Evolutionary conservation across 768 basidiomycete genomes (phyloP).

Genomic region (Neoboletus brunneissimus): DNA sequence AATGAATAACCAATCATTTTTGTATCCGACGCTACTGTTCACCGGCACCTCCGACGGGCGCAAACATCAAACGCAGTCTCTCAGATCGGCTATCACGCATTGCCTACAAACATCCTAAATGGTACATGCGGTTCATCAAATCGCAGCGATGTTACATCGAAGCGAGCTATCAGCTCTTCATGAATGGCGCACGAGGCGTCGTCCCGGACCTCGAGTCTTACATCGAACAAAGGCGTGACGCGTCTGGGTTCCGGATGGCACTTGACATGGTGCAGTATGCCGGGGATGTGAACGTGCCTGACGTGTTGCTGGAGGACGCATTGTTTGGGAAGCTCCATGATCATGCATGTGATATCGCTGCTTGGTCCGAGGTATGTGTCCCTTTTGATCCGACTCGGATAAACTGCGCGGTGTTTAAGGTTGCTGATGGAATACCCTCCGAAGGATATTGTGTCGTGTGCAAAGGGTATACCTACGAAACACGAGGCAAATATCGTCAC

Average conservation of each 20-base stretch:
- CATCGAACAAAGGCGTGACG: conserved; percentile 43
- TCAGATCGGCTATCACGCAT: conserved; percentile 37
- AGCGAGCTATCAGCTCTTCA: conserved; percentile 33
- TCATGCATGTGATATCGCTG: conserved; percentile 48
- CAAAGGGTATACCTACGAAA: conserved; percentile 40
- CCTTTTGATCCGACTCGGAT: neutral
- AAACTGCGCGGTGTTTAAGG: no score
- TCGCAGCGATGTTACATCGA: conserved; percentile 34
- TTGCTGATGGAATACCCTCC: neutral
- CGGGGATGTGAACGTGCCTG: conserved; percentile 42
- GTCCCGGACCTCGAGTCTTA: conserved; percentile 46
- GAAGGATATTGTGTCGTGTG: conserved; percentile 60
- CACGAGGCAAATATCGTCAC: conserved; percentile 47
- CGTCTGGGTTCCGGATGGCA: conserved; percentile 47
- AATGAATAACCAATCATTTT: neutral
- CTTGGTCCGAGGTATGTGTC: conserved; percentile 49
- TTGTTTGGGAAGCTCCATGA: conserved; percentile 36
- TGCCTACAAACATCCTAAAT: conserved; percentile 35
- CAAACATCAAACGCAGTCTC: conserved; percentile 31
- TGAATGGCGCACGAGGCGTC: conserved; percentile 19
- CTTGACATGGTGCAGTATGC: conserved; percentile 53
- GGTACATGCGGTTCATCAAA: conserved; percentile 42
- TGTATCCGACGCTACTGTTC: conserved; percentile 1
- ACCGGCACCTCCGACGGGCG: neutral
- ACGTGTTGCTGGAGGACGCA: conserved; percentile 25